phyloP scores from a whole-genome alignment of 139 green algal genomes.

The Closterium sp. region DNA sequence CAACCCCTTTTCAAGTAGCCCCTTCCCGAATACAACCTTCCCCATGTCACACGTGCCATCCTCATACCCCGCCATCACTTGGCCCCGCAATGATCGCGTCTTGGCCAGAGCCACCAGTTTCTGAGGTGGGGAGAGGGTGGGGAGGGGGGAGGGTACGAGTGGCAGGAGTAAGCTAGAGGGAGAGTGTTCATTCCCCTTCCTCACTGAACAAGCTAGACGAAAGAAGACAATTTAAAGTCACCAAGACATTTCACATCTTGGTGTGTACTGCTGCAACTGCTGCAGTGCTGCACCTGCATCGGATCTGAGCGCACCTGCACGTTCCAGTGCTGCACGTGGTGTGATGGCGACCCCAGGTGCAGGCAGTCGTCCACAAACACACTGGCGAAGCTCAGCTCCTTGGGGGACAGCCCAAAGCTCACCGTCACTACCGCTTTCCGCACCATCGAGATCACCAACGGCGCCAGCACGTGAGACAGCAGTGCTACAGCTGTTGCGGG shows the following conservation, averaged over 20 bases:
- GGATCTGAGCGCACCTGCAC: neutral
- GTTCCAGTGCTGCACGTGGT: neutral
- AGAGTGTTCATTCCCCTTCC: too few relatives aligned
- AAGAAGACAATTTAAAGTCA: too few relatives aligned
- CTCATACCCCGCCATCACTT: neutral
- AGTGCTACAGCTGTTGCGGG: neutral
- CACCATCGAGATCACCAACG: neutral
- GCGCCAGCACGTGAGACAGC: neutral
- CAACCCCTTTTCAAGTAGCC: neutral
- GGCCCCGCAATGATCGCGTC: neutral
- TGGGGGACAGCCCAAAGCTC: constrained; percentile 1
- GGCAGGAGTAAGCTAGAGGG: too few relatives aligned
- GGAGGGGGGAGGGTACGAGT: too few relatives aligned
- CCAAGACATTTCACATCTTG: too few relatives aligned
- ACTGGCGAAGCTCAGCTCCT: constrained; percentile 9
- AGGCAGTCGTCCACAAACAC: constrained; percentile 25
- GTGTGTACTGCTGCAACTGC: too few relatives aligned
- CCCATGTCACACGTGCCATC: neutral
- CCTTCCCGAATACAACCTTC: neutral
- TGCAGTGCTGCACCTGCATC: too few relatives aligned
- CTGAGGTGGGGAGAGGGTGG: neutral
- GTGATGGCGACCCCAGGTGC: neutral
- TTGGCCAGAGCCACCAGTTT: neutral
- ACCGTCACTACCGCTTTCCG: neutral
- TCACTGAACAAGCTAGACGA: too few relatives aligned